Evolutionary conservation across 2,329 filamentous ascomycete genomes (phyloP), one percentile per base, ranked within the genome.

Genomic region (Trichoderma sp.): DNA sequence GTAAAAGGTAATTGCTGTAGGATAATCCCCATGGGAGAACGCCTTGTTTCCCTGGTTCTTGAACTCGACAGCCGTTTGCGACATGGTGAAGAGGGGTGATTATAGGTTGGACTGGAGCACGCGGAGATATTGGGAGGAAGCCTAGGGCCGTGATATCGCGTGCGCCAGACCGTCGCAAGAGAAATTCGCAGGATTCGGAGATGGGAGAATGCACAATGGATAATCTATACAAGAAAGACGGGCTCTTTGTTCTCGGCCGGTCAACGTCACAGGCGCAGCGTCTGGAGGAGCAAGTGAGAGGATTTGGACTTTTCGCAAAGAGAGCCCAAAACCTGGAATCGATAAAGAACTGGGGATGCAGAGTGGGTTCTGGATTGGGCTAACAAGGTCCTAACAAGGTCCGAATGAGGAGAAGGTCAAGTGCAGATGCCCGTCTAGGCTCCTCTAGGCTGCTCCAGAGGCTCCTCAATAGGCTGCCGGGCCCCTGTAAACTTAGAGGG

Each of bases 1-100:
- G 85, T 99, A 99, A 79, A 92, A 91, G 2, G 95, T 92, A 78
- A 98, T 89, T 8, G 97, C 97, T 3, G 89, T 87, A 12, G 89
- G 90, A 93, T 94, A 99, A 87, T 98, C 93, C 81, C 98, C 95
- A 38, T 91, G 88, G 75, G 92, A 91, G 85, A 98, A 98, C 71
- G 95, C 95, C 82, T 95, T 94, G 86, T 99, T 99, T 83, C 97
- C 97, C 85, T 97, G 90, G 85, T 97, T 93, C 88, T 99, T 99
- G 80, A 97, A 88, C 82, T 93, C 93, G 79, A 92, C 90, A 71
- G 96, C 96, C 84, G 94, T 91, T 83, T 94, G 79, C 76, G 86
- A 81, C 86, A 88, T 88, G 78, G 77, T 76, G 77, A 77, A 64
- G 80, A 68, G 33, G 45, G 65, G 31, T 73, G 21, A 18, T 64